Conservation (phyloP, 1,284 basidiomycete species). For the Ceratobasidium sp. region DNA sequence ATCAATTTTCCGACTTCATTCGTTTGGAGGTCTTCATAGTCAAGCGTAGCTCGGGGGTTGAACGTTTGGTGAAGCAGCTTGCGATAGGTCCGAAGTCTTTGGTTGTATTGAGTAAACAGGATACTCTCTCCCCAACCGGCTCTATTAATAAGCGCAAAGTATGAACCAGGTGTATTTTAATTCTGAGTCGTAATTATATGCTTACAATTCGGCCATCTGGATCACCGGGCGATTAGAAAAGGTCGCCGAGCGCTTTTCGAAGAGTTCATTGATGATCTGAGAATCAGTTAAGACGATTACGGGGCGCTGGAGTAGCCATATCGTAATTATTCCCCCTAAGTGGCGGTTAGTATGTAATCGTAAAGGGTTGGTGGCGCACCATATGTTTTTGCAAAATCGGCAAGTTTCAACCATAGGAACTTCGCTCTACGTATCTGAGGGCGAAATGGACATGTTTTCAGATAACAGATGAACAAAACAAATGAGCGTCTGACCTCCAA, state of each 20-base stretch:
- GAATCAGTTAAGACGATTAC: constrained; percentile 16
- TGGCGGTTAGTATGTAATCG: too few species aligned
- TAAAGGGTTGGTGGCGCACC: background rate
- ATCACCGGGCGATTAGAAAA: constrained; percentile 35
- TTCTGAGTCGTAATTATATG: background rate
- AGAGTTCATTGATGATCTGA: constrained; percentile 17
- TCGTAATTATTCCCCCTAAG: constrained; percentile 33
- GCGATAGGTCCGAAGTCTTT: constrained; percentile 41
- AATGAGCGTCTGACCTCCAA: constrained; percentile 3
- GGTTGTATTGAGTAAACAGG: constrained; percentile 41
- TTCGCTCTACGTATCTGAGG: constrained; percentile 21
- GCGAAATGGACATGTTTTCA: background rate
- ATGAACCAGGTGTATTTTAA: background rate
- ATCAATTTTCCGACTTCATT: constrained; percentile 38
- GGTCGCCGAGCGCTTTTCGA: constrained; percentile 30
- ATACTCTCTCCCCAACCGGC: constrained; percentile 41
- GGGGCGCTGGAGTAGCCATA: constrained; percentile 25
- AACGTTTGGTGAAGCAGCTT: constrained; percentile 45
- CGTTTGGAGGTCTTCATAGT: constrained; percentile 44
- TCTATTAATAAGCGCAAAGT: background rate
- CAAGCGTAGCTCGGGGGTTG: constrained; percentile 38
- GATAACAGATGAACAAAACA: background rate
- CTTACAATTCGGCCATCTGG: constrained; percentile 35
- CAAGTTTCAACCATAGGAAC: constrained; percentile 36
- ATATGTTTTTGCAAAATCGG: constrained; percentile 29